These are phyloP conservation scores for Russula sp. DNA, from an alignment of 768 basidiomycete species.

Conservation along the genomic window DNA sequence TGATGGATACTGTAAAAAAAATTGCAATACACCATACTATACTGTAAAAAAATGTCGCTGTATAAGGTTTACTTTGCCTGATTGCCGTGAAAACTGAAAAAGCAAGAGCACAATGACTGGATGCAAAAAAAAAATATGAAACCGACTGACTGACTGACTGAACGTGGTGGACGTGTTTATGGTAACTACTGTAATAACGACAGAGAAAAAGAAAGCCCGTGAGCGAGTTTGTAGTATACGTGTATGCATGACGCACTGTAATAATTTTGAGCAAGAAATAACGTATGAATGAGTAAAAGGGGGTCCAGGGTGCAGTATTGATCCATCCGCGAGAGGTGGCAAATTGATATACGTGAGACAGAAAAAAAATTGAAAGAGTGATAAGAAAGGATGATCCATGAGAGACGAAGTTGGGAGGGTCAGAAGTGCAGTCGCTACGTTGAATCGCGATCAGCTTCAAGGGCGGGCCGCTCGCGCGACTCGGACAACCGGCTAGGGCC, in stretches of 20 bases:
- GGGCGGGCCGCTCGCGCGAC: neutral
- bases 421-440: neutral
- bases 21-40: neutral
- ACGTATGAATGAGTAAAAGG: slow-evolving; percentile 12
- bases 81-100: neutral
- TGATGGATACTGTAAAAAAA: neutral
- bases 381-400: neutral
- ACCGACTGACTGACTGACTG: neutral
- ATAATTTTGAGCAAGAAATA: neutral
- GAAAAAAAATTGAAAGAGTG: neutral
- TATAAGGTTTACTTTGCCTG: neutral
- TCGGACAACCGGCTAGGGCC: slow-evolving; percentile 3
- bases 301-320: slow-evolving; percentile 1
- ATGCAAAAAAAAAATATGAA: neutral
- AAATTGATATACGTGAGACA: neutral
- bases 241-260: neutral
- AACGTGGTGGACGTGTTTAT: neutral
- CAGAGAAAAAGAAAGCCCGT: neutral
- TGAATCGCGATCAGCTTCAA: neutral
- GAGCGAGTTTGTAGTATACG: neutral
- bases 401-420: neutral
- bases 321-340: neutral
- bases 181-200: neutral
- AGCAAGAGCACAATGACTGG: neutral
- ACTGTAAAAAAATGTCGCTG: neutral